phyloP scores from a whole-genome alignment of 345 rosid genomes.

The Gossypium bickii region DNA sequence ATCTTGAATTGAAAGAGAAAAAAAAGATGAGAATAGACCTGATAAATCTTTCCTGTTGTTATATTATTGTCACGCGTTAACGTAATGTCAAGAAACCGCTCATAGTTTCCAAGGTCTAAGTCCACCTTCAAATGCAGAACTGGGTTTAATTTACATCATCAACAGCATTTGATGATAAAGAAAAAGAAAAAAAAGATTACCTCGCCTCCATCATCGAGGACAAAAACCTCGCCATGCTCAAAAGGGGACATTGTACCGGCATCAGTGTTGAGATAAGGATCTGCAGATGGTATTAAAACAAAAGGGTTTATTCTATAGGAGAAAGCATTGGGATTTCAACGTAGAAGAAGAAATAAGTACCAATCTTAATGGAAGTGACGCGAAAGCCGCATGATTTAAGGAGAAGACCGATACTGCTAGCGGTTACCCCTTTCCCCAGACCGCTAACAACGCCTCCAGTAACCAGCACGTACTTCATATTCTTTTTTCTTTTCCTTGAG shows the following conservation, averaged over 20 bases:
- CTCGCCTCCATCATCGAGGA: conserved; percentile 85
- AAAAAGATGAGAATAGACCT: conserved; percentile 35
- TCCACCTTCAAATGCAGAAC: conserved; percentile 50
- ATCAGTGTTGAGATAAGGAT: conserved; percentile 79
- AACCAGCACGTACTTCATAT: conserved; percentile 70
- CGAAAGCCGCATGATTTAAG: conserved; percentile 82
- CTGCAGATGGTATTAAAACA: conserved; percentile 26
- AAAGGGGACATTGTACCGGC: conserved; percentile 94
- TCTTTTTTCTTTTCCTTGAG: not conserved
- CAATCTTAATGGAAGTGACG: conserved; percentile 73
- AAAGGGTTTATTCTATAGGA: not conserved
- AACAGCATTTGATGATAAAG: not conserved
- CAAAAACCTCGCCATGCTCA: conserved; percentile 89
- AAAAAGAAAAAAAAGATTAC: conserved; percentile 21
- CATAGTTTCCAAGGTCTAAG: conserved; percentile 85
- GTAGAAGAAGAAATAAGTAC: conserved; percentile 22
- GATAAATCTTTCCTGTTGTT: conserved; percentile 82
- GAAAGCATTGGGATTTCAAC: not conserved
- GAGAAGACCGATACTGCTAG: conserved; percentile 77
- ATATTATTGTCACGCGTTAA: conserved; percentile 75
- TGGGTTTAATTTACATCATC: not conserved
- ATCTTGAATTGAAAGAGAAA: not conserved
- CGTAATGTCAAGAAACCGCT: conserved; percentile 64
- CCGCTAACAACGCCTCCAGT: conserved; percentile 88
- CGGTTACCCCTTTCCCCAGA: conserved; percentile 80